Evolutionary conservation across 495 filamentous ascomycete species (phyloP).

Genomic region (Penicillium cataractarum): DNA sequence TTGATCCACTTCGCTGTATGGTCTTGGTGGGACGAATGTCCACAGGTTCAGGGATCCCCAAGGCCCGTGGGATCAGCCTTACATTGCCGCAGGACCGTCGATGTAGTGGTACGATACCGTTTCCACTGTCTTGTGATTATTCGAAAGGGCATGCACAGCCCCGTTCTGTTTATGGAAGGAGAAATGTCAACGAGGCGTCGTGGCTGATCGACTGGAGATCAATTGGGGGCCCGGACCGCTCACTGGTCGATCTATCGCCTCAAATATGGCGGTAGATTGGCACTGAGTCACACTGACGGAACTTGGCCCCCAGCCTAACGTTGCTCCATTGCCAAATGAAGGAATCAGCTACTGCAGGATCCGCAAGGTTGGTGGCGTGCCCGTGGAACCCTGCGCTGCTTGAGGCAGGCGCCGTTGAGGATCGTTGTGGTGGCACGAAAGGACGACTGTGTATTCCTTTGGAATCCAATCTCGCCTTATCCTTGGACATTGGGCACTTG

Average conservation of each 20-base stretch:
- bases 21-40: neutral
- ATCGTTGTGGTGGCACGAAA: neutral
- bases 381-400: neutral
- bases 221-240: neutral
- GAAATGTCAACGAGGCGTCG: neutral
- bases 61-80: neutral
- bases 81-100: neutral
- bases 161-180: slow-evolving; percentile 7
- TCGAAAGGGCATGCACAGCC: neutral
- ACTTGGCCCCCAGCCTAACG: neutral
- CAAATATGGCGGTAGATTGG: neutral
- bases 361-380: neutral
- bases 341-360: slow-evolving; percentile 8
- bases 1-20: neutral
- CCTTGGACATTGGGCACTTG: neutral
- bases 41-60: neutral
- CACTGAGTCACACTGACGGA: slow-evolving; percentile 8
- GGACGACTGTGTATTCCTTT: neutral
- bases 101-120: neutral
- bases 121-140: neutral
- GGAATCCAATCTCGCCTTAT: neutral
- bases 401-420: neutral
- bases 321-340: neutral
- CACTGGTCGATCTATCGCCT: slow-evolving; percentile 12
- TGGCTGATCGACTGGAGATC: slow-evolving; percentile 8